phyloP scores from a whole-genome alignment of 192 early-diverging fungal species.

The Cetraspora pellucida region DNA sequence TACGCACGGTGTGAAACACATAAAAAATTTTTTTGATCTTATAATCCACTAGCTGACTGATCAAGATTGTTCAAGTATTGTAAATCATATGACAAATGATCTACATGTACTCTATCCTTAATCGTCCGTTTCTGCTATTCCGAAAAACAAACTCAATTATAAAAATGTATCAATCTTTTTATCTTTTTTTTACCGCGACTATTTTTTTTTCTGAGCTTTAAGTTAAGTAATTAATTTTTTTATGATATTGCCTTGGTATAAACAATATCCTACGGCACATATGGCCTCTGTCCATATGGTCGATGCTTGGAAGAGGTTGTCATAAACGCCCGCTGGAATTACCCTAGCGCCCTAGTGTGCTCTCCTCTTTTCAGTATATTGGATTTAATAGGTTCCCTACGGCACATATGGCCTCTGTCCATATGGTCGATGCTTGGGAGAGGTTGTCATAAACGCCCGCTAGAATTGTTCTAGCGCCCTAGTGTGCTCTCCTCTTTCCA shows the following conservation, averaged over 20 bases:
- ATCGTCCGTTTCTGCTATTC: too few species aligned
- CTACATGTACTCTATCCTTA: too few species aligned
- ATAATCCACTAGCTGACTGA: too few species aligned
- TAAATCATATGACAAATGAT: too few species aligned
- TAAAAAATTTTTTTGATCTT: too few species aligned
- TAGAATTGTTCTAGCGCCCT: not conserved
- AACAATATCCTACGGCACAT: slow-evolving; percentile 22
- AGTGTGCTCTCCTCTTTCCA: not conserved
- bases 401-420: not conserved
- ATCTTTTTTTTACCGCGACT: too few species aligned
- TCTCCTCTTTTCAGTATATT: not conserved
- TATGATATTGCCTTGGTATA: slow-evolving; percentile 1
- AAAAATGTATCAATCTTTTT: too few species aligned
- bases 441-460: slow-evolving; percentile 14
- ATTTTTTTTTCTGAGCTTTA: too few species aligned
- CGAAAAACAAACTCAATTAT: too few species aligned
- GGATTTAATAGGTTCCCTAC: not conserved
- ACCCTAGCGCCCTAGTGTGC: slow-evolving; percentile 6
- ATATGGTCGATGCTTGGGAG: slow-evolving; percentile 20
- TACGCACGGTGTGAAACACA: too few species aligned
- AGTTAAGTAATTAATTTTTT: too few species aligned
- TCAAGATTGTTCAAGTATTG: too few species aligned
- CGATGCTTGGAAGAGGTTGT: slow-evolving; percentile 19
- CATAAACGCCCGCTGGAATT: not conserved
- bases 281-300: not conserved